A percentile compares a stretch with the other conserved stretches of the same genome.
phyloP scores from a whole-genome alignment of 345 rosid species.

The Eutrema japonicum region DNA sequence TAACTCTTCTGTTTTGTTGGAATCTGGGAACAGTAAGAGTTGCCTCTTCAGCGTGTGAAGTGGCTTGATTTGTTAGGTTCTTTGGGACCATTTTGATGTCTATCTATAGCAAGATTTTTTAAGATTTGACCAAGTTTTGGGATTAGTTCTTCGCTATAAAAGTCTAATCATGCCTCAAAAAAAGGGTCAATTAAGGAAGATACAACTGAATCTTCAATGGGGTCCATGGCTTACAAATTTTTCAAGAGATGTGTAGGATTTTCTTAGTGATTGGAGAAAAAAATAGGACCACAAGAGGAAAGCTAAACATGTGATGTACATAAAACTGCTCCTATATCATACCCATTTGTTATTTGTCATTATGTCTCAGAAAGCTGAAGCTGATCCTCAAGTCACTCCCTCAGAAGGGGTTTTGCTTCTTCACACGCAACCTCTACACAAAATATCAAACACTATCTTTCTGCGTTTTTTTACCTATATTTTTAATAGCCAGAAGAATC shows the following conservation, averaged over 20 bases:
- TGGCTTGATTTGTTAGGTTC: constrained; percentile 41
- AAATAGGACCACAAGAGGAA: constrained; percentile 41
- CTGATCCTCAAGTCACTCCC: constrained; percentile 46
- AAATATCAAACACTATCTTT: constrained; percentile 39
- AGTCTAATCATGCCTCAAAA: constrained; percentile 38
- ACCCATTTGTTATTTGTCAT: constrained; percentile 48
- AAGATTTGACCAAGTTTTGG: constrained; percentile 14
- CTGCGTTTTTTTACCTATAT: neutral
- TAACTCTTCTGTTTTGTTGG: constrained; percentile 40
- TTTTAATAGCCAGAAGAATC: neutral
- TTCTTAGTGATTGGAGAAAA: constrained; percentile 45
- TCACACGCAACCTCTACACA: constrained; percentile 45
- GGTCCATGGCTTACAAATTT: constrained; percentile 42
- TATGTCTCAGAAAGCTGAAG: constrained; percentile 48
- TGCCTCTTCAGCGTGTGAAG: constrained; percentile 47
- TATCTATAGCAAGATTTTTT: constrained; percentile 34
- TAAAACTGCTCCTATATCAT: constrained; percentile 39
- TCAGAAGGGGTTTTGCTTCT: constrained; percentile 43
- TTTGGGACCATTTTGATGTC: constrained; percentile 40
- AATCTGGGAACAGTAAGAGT: constrained; percentile 37
- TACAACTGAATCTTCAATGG: constrained; percentile 46
- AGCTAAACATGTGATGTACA: constrained; percentile 43
- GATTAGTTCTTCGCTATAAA: constrained; percentile 37
- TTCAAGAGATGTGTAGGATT: constrained; percentile 41
- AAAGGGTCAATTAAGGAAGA: constrained; percentile 45